These are phyloP conservation scores for Colletotrichum sp. DNA, from an alignment of 2,329 filamentous ascomycete genomes.

Conservation along the genomic window DNA sequence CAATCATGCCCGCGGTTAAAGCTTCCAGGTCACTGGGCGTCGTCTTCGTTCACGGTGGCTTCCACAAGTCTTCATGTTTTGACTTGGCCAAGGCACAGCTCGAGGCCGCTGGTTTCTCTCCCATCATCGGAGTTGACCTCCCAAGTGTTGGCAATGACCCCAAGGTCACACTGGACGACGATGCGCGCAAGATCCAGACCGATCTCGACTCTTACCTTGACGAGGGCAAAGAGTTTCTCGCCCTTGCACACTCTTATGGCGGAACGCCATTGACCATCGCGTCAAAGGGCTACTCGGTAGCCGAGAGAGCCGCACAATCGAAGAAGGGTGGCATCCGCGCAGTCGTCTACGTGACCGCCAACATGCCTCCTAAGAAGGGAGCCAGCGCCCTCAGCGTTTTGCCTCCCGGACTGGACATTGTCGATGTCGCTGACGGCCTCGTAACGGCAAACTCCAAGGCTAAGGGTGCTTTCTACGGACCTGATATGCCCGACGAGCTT, in stretches of 20 bases:
- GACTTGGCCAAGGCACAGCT: not conserved
- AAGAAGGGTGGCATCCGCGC: not conserved
- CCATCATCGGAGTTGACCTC: not conserved
- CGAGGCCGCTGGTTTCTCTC: not conserved
- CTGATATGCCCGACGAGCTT: not conserved
- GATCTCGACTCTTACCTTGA: not conserved
- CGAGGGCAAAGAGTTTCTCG: not conserved
- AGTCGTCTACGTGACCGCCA: not conserved
- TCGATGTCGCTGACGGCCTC: not conserved
- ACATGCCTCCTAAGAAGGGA: not conserved
- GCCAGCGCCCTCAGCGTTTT: not conserved
- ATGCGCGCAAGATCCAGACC: not conserved
- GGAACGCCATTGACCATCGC: not conserved
- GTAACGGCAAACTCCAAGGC: not conserved
- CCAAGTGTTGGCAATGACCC: not conserved
- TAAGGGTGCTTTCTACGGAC: slow-evolving; percentile 3
- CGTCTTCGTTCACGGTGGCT: not conserved
- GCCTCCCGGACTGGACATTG: not conserved
- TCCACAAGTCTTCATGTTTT: not conserved
- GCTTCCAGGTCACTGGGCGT: not conserved
- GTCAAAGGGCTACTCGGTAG: not conserved
- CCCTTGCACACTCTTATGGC: slow-evolving; percentile 1
- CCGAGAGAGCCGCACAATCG: not conserved
- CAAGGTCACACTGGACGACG: not conserved
- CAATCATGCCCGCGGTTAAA: not conserved